phyloP scores from a whole-genome alignment of 805 yeast species.

The Cyberlindnera mycetangii region DNA sequence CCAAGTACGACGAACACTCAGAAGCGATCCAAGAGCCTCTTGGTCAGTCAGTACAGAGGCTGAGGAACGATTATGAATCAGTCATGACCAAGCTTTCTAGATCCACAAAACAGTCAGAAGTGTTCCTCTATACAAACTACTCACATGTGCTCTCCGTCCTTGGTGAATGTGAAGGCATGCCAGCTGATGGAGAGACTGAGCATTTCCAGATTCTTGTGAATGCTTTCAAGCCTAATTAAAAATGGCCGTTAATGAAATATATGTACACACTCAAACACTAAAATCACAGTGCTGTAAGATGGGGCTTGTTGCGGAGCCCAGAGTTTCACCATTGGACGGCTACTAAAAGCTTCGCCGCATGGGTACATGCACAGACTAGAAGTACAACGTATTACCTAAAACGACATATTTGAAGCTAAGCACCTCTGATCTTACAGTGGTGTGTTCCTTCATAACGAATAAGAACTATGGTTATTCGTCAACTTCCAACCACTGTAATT shows the following conservation, averaged over 20 bases:
- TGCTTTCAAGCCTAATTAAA: slow-evolving; percentile 33
- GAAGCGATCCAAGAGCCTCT: slow-evolving; percentile 60
- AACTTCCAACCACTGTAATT: no score
- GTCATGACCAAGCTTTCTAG: slow-evolving; percentile 66
- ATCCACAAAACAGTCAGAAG: slow-evolving; percentile 54
- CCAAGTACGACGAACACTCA: slow-evolving; percentile 31
- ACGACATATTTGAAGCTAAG: no score
- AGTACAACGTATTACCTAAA: no score
- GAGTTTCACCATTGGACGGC: no score
- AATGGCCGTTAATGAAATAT: not conserved
- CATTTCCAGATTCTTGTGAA: slow-evolving; percentile 44
- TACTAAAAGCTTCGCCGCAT: not conserved
- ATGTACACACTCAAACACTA: slow-evolving; percentile 1
- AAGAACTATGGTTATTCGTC: no score
- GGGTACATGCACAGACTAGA: no score
- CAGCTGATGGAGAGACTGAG: slow-evolving; percentile 40
- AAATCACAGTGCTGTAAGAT: no score
- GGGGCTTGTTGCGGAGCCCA: no score
- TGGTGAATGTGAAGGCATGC: slow-evolving; percentile 38
- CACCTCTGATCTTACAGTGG: no score
- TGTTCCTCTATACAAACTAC: slow-evolving; percentile 62
- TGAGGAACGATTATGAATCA: slow-evolving; percentile 79
- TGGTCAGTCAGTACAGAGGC: slow-evolving; percentile 59
- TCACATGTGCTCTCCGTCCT: slow-evolving; percentile 28
- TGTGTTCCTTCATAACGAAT: no score